Conservation (phyloP, 2,329 filamentous ascomycete species). For the Cladosporium sp. region DNA sequence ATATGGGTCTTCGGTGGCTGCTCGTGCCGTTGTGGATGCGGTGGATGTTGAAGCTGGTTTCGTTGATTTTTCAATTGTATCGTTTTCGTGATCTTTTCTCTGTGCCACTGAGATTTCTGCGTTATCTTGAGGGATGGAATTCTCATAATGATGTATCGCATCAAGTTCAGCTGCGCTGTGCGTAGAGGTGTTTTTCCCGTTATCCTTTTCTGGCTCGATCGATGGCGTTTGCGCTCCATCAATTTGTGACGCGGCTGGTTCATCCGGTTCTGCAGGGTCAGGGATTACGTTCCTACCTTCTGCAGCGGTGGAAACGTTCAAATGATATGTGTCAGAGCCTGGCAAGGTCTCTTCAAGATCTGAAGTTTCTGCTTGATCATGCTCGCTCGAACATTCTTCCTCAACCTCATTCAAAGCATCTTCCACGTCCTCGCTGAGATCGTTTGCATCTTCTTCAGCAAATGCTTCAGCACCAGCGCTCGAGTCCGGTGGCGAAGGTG, state of each 20-base stretch:
- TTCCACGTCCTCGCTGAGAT: neutral
- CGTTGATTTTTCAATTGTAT: neutral
- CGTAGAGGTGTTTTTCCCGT: neutral
- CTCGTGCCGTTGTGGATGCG: neutral
- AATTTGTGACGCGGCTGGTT: neutral
- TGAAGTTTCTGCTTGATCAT: neutral
- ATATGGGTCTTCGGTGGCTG: constrained; percentile 28
- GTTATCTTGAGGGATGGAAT: neutral
- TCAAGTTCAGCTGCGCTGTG: neutral
- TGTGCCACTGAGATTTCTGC: neutral
- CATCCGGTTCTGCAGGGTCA: neutral
- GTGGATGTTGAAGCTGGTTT: neutral
- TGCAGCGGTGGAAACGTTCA: neutral
- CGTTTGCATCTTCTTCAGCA: constrained; percentile 11
- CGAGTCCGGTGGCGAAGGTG: constrained; percentile 37
- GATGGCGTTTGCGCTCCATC: neutral
- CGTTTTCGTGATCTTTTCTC: neutral
- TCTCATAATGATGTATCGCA: neutral
- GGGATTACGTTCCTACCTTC: neutral
- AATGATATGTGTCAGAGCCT: neutral
- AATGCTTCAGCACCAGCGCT: constrained; percentile 30
- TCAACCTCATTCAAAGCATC: neutral
- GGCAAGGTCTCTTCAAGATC: neutral
- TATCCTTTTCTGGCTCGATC: neutral
- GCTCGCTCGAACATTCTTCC: neutral